A percentile compares a stretch with the other conserved stretches of the same genome.
phyloP scores from a whole-genome alignment of 2,329 filamentous ascomycete species.

The Epichloe gansuensis region DNA sequence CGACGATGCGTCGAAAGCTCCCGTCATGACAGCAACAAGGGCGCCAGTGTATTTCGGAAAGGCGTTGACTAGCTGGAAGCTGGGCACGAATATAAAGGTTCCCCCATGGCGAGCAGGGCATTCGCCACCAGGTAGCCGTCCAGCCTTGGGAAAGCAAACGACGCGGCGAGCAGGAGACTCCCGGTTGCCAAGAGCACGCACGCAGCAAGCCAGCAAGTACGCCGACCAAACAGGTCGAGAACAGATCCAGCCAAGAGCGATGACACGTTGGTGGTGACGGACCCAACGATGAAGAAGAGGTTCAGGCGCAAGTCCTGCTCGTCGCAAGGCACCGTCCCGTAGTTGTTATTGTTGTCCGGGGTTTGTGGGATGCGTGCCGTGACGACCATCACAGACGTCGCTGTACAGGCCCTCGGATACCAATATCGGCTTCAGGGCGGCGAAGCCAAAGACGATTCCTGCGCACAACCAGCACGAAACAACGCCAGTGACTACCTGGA shows the following conservation, averaged over 20 bases:
- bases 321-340: slow-evolving; percentile 27
- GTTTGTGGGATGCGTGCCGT: background rate
- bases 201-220: slow-evolving; percentile 61
- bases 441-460: slow-evolving; percentile 74
- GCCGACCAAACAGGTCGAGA: slow-evolving; percentile 70
- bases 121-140: slow-evolving; percentile 69
- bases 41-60: slow-evolving; percentile 66
- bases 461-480: slow-evolving; percentile 57
- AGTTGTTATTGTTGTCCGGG: slow-evolving; percentile 14
- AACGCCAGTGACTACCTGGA: slow-evolving; percentile 19
- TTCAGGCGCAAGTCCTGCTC: slow-evolving; percentile 49
- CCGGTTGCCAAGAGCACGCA: slow-evolving; percentile 54
- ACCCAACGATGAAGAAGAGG: slow-evolving; percentile 85
- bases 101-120: slow-evolving; percentile 63
- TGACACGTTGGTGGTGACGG: slow-evolving; percentile 76
- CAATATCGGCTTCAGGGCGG: slow-evolving; percentile 70
- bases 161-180: slow-evolving; percentile 52
- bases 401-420: slow-evolving; percentile 61
- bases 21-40: slow-evolving; percentile 69
- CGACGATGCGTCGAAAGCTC: slow-evolving; percentile 73
- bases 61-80: slow-evolving; percentile 74
- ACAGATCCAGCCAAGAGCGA: slow-evolving; percentile 78
- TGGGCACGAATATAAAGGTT: slow-evolving; percentile 71
- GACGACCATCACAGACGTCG: slow-evolving; percentile 37
- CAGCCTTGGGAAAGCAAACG: slow-evolving; percentile 39